phyloP scores from a whole-genome alignment of 371 early-diverging fungal genomes.

The Globomyces sp. region DNA sequence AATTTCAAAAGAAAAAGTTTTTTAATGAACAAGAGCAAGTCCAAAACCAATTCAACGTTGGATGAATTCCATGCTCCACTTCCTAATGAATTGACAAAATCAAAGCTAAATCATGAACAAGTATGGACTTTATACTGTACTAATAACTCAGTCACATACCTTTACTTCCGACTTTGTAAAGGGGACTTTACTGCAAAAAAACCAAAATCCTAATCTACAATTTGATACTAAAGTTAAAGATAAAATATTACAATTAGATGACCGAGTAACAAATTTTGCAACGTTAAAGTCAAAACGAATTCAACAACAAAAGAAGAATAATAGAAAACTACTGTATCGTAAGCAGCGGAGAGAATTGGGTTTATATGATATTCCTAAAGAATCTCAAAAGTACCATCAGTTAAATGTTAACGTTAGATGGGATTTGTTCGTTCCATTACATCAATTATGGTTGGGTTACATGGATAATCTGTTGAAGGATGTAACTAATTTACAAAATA shows the following conservation, averaged over 20 bases:
- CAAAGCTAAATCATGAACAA: neutral
- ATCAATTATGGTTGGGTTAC: constrained; percentile 79
- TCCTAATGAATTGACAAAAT: neutral
- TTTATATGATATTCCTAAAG: constrained; percentile 66
- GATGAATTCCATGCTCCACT: constrained; percentile 7
- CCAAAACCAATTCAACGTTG: neutral
- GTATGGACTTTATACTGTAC: neutral
- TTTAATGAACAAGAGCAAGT: neutral
- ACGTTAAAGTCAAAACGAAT: constrained; percentile 24
- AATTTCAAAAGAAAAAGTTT: no score
- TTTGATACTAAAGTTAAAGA: constrained; percentile 35
- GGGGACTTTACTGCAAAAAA: no score
- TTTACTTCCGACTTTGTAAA: neutral
- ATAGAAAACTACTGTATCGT: constrained; percentile 53
- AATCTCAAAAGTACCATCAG: constrained; percentile 39
- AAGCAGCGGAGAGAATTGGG: constrained; percentile 58
- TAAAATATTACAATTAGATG: constrained; percentile 47
- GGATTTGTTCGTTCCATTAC: constrained; percentile 65
- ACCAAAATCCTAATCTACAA: neutral
- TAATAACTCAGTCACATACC: neutral
- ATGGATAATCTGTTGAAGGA: constrained; percentile 59
- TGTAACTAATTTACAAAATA: neutral
- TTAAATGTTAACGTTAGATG: constrained; percentile 7
- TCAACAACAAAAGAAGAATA: constrained; percentile 31
- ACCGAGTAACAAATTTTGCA: constrained; percentile 33